phyloP scores from a whole-genome alignment of 164 flowering plant species.

The Dillenia turbinata region DNA sequence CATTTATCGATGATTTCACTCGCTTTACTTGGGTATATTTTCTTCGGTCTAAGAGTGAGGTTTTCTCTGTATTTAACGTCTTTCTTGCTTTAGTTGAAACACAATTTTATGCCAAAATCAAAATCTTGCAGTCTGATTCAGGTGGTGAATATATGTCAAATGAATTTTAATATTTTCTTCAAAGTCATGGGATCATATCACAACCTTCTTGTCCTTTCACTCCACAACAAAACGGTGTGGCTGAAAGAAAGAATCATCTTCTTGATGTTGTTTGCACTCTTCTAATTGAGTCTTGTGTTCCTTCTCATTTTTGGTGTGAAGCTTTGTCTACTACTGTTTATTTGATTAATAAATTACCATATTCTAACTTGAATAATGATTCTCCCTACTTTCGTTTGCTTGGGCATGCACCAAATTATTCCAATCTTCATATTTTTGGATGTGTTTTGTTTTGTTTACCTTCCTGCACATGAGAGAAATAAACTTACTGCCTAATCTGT shows the following conservation, averaged over 20 bases:
- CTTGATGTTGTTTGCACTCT: too few relatives aligned
- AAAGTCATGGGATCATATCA: neutral
- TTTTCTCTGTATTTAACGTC: neutral
- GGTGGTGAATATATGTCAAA: neutral
- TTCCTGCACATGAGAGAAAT: too few relatives aligned
- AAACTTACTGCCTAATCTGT: too few relatives aligned
- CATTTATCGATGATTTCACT: constrained; percentile 4
- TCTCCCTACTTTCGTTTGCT: too few relatives aligned
- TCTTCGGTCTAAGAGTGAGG: constrained; percentile 2
- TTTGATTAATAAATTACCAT: too few relatives aligned
- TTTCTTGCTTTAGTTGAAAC: neutral
- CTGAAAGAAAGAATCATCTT: neutral
- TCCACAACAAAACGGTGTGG: constrained; percentile 2
- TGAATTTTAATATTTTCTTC: neutral
- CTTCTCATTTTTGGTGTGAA: too few relatives aligned
- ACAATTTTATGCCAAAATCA: neutral
- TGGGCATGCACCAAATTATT: too few relatives aligned
- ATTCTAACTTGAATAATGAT: too few relatives aligned
- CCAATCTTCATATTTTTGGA: too few relatives aligned
- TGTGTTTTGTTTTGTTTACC: too few relatives aligned
- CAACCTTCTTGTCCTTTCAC: constrained; percentile 3
- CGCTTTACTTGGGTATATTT: constrained; percentile 1
- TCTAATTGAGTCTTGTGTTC: too few relatives aligned
- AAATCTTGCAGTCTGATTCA: neutral
- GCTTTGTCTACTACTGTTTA: too few relatives aligned